A percentile compares a stretch with the other conserved stretches of the same genome.
phyloP scores from a whole-genome alignment of 2,329 filamentous ascomycete genomes.

The Dactylellina drechsleri region DNA sequence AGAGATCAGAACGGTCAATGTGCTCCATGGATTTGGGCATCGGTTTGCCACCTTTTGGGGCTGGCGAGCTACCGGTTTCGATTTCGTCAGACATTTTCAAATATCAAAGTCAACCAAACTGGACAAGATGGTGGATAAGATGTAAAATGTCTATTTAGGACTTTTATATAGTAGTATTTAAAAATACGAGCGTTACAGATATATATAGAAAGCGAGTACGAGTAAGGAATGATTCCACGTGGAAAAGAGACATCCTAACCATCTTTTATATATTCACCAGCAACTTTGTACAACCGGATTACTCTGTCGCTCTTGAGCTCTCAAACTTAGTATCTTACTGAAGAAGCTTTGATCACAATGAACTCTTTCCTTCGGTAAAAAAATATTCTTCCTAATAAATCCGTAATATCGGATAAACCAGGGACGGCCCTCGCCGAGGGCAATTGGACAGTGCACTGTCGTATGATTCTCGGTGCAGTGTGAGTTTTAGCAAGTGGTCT shows the following conservation, averaged over 20 bases:
- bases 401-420: slow-evolving; percentile 43
- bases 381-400: slow-evolving; percentile 12
- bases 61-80: slow-evolving; percentile 13
- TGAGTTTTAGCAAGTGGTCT: slow-evolving; percentile 37
- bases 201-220: not conserved
- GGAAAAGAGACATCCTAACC: slow-evolving; percentile 3
- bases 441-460: slow-evolving; percentile 7
- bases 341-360: slow-evolving; percentile 14
- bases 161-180: no score
- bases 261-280: slow-evolving; percentile 28
- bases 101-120: slow-evolving; percentile 2
- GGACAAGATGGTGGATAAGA: not conserved
- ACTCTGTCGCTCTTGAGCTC: no score
- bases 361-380: slow-evolving; percentile 3
- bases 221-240: slow-evolving; percentile 8
- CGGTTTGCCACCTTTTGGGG: slow-evolving; percentile 22
- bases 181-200: not conserved
- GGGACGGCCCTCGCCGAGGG: slow-evolving; percentile 40
- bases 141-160: no score
- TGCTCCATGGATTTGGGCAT: slow-evolving; percentile 64
- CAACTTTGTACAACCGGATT: no score
- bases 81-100: slow-evolving; percentile 34
- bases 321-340: no score
- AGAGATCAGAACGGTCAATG: slow-evolving; percentile 75
- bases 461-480: slow-evolving; percentile 15